Percentiles rank a stretch among this genome's conserved stretches.
Evolutionary conservation across 306 rosid genomes (phyloP).

Genomic region (Quercus dentata): DNA sequence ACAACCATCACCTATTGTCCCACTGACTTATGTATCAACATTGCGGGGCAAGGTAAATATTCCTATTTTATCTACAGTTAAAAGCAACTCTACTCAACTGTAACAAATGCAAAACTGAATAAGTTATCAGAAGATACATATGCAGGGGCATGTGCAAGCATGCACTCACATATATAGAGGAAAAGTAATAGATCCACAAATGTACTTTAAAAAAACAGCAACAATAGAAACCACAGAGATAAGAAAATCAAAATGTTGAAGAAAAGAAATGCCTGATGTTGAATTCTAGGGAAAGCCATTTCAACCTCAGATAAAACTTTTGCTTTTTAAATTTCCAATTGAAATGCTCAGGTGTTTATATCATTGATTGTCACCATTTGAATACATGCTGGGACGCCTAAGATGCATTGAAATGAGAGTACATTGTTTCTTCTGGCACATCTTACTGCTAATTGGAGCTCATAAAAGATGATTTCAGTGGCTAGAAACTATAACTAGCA

Average conservation of each 20-base stretch:
- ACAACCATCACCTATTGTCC: not conserved
- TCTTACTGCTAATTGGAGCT: not conserved
- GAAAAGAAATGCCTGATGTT: not conserved
- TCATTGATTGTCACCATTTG: not conserved
- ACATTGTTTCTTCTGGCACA: not conserved
- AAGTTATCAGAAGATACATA: not conserved
- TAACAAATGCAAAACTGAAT: not conserved
- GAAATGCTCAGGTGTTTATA: not conserved
- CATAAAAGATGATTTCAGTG: not conserved
- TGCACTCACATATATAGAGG: not conserved
- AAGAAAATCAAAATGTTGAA: not conserved
- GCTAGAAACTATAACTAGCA: not conserved
- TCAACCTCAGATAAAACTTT: not conserved
- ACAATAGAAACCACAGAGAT: not conserved
- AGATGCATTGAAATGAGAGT: not conserved
- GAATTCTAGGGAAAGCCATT: not conserved
- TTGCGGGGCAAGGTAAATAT: not conserved
- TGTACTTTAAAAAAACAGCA: not conserved
- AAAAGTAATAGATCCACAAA: not conserved
- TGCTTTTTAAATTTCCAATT: not conserved
- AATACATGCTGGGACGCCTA: not conserved
- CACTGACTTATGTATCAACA: not conserved
- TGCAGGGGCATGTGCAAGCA: not conserved
- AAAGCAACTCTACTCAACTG: not conserved
- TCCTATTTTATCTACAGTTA: not conserved